phyloP scores from a whole-genome alignment of 2,329 filamentous ascomycete species.

The Saccharata proteae region DNA sequence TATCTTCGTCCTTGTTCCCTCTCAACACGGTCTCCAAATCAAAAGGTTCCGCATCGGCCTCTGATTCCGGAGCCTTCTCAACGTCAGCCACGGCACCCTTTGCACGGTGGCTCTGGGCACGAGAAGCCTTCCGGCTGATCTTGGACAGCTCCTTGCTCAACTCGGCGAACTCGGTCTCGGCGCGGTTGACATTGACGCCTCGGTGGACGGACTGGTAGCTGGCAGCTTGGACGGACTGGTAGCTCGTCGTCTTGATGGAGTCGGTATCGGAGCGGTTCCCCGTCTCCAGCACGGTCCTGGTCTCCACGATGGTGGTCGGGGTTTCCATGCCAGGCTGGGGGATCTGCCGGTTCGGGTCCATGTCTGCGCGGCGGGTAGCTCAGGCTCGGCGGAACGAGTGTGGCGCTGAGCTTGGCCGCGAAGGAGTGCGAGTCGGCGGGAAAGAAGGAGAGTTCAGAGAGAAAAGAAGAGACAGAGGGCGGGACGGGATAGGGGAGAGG shows the following conservation, averaged over 20 bases:
- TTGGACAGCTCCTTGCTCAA: slow-evolving; percentile 40
- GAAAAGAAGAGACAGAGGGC: no score
- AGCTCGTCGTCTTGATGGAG: slow-evolving; percentile 6
- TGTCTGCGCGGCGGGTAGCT: no score
- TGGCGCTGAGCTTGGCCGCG: no score
- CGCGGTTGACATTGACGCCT: slow-evolving; percentile 46
- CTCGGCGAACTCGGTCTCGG: slow-evolving; percentile 58
- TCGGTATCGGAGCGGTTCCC: slow-evolving; percentile 6
- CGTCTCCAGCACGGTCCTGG: not conserved
- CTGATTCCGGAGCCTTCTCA: slow-evolving; percentile 42
- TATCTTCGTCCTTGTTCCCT: slow-evolving; percentile 58
- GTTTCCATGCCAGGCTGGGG: not conserved
- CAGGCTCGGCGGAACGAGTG: no score
- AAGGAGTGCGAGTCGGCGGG: no score
- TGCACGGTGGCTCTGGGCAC: slow-evolving; percentile 34
- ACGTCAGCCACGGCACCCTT: slow-evolving; percentile 36
- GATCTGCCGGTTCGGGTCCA: no score
- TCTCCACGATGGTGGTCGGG: not conserved
- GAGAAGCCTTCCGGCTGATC: slow-evolving; percentile 28
- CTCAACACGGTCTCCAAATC: slow-evolving; percentile 65
- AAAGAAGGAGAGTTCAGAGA: no score
- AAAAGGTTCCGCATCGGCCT: slow-evolving; percentile 45
- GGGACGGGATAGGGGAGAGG: no score
- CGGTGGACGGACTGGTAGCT: slow-evolving; percentile 1
- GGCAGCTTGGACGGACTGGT: not conserved